These are phyloP conservation scores for Volvox reticuliferus DNA, from an alignment of 139 green algal genomes.

Conservation along the genomic window DNA sequence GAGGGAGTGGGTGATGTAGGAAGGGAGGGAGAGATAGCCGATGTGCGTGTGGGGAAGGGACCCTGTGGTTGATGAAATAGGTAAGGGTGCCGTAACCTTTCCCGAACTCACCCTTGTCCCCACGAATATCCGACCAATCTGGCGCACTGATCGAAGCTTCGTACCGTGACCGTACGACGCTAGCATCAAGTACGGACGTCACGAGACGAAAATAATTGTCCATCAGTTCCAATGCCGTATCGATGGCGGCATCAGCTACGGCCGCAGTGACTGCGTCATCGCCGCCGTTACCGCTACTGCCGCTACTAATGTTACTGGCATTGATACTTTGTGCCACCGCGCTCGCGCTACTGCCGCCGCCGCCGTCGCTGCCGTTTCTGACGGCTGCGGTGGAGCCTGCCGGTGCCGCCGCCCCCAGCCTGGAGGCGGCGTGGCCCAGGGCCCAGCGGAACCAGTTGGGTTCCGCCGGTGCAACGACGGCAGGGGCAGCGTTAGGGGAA, in stretches of 20 bases:
- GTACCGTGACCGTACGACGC: neutral
- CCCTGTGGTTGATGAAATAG: too few relatives aligned
- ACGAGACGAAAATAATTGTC: neutral
- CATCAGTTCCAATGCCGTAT: neutral
- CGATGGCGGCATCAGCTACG: neutral
- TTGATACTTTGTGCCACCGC: neutral
- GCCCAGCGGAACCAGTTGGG: constrained; percentile 26
- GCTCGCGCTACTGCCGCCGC: too few relatives aligned
- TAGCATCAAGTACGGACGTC: neutral
- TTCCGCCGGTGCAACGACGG: neutral
- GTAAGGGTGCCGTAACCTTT: too few relatives aligned
- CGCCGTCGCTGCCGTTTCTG: neutral
- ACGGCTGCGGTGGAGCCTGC: neutral
- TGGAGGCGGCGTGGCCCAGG: neutral
- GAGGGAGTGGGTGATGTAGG: too few relatives aligned
- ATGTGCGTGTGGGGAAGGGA: too few relatives aligned
- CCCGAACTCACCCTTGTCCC: too few relatives aligned
- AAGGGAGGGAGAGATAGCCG: too few relatives aligned
- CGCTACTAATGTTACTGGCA: too few relatives aligned
- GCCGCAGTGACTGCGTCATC: neutral
- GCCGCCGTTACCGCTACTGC: too few relatives aligned
- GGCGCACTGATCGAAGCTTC: neutral
- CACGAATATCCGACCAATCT: neutral
- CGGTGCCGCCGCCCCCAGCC: neutral
- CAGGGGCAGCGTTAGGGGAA: neutral